These are phyloP conservation scores for Zymoseptoria tritici DNA, from an alignment of 2,329 filamentous ascomycete species.

Conservation along the genomic window DNA sequence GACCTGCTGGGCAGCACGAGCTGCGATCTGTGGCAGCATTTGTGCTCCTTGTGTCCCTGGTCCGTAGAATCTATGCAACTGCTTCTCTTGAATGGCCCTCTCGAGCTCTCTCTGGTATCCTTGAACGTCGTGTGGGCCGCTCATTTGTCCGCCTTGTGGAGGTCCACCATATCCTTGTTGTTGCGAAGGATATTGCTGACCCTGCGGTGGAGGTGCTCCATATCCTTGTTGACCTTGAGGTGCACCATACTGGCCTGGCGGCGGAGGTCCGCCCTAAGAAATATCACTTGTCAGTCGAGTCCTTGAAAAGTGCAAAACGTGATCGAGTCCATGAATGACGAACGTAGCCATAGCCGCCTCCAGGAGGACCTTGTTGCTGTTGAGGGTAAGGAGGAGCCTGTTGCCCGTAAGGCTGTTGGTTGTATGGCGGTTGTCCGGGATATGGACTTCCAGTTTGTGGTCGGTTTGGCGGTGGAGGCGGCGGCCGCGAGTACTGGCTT, in stretches of 20 bases:
- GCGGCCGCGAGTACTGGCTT: constrained; percentile 35
- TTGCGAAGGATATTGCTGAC: constrained; percentile 20
- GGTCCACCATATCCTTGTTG: constrained; percentile 29
- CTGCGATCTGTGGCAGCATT: constrained; percentile 39
- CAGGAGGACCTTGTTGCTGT: constrained; percentile 22
- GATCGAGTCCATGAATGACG: constrained; percentile 11
- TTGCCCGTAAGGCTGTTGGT: constrained; percentile 2
- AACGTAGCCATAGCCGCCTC: constrained; percentile 30
- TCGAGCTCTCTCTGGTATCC: constrained; percentile 52
- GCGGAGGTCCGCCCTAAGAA: constrained; percentile 16
- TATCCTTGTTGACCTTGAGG: constrained; percentile 24
- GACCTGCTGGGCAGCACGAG: constrained; percentile 44
- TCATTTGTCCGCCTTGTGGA: constrained; percentile 30
- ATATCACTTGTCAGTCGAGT: constrained; percentile 13
- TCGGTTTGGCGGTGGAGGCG: constrained; percentile 24
- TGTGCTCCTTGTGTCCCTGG: constrained; percentile 45
- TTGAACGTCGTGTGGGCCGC: constrained; percentile 40
- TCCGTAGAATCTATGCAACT: constrained; percentile 52
- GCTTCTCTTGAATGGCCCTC: constrained; percentile 52
- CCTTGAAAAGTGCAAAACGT: background rate
- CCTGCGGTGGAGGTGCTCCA: constrained; percentile 23
- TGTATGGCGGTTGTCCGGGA: constrained; percentile 19
- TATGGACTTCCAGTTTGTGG: constrained; percentile 19
- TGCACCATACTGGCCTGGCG: constrained; percentile 12
- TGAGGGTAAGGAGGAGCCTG: constrained; percentile 15